These are phyloP conservation scores for Cicer judaicum DNA, from an alignment of 306 rosid genomes.

Conservation along the genomic window DNA sequence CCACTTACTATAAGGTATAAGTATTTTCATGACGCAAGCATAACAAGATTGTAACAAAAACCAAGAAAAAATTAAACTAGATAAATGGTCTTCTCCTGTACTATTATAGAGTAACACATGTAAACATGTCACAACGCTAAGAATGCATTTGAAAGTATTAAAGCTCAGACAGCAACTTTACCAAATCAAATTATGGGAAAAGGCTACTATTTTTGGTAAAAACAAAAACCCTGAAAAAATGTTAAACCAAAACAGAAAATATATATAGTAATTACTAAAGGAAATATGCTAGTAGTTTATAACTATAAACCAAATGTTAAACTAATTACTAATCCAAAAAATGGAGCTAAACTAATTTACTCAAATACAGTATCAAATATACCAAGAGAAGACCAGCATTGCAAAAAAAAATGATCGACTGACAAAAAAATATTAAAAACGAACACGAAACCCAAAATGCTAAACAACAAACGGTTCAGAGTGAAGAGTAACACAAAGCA, in stretches of 20 bases:
- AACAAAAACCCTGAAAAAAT: background rate
- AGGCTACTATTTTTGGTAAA: background rate
- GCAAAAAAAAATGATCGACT: background rate
- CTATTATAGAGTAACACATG: background rate
- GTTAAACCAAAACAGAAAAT: background rate
- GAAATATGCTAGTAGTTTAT: background rate
- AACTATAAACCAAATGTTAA: background rate
- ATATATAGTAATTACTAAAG: too few species aligned
- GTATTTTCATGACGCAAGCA: background rate
- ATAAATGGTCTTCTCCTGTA: background rate
- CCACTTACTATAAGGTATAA: background rate
- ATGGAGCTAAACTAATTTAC: background rate
- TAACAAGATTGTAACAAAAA: conserved; percentile 21
- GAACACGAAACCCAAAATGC: background rate
- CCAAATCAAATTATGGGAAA: background rate
- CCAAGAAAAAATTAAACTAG: background rate
- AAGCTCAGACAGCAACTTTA: background rate
- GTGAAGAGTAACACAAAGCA: background rate
- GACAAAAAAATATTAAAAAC: background rate
- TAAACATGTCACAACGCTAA: background rate
- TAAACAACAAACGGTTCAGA: background rate
- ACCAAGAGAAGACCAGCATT: background rate
- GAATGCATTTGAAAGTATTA: background rate
- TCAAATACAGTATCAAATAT: background rate
- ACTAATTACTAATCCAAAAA: background rate